These are phyloP conservation scores for Apiospora saccharicola DNA, from an alignment of 2,329 filamentous ascomycete genomes.

Conservation along the genomic window DNA sequence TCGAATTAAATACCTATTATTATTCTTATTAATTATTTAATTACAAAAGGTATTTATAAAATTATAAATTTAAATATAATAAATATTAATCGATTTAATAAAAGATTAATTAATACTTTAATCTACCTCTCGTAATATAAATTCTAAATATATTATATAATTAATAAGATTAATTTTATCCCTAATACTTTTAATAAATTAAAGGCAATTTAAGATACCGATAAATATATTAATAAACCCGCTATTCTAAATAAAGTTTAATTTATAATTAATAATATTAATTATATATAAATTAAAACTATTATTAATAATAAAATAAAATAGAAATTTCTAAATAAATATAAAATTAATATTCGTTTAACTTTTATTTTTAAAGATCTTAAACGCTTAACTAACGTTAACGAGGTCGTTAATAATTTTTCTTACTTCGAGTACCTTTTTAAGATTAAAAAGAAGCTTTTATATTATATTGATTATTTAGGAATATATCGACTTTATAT, in stretches of 20 bases:
- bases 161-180: too few relatives aligned
- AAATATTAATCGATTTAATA: background rate
- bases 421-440: background rate
- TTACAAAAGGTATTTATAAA: conserved; percentile 1
- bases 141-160: too few relatives aligned
- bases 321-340: background rate
- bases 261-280: background rate
- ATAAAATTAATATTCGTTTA: background rate
- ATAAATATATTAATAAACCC: too few relatives aligned
- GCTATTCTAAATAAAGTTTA: too few relatives aligned
- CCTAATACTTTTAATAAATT: too few relatives aligned
- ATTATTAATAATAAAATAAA: conserved; percentile 5
- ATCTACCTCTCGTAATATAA: background rate
- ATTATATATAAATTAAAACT: background rate
- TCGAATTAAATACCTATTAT: background rate
- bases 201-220: too few relatives aligned
- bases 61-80: conserved; percentile 7
- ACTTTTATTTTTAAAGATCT: too few relatives aligned
- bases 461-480: conserved; percentile 19
- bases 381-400: background rate
- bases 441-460: background rate
- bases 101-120: background rate
- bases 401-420: background rate
- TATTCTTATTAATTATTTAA: background rate
- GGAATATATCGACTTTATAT: background rate